Conservation (phyloP, 148 eudicot genomes). For the Heliamphora exappendiculata region DNA sequence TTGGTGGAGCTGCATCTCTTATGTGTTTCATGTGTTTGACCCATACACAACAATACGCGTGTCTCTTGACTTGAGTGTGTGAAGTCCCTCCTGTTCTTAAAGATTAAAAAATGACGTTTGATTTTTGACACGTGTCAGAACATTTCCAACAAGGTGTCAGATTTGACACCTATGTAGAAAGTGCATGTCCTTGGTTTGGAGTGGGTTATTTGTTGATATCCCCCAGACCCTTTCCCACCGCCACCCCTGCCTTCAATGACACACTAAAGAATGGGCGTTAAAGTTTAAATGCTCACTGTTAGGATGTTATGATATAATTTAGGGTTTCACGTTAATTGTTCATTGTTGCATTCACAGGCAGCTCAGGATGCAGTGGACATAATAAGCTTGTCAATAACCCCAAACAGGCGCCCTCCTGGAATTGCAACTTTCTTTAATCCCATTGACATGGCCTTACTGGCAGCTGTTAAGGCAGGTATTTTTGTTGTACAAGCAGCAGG, state of each 20-base stretch:
- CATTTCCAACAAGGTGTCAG: background rate
- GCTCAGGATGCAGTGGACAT: slow-evolving; percentile 98
- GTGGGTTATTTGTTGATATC: background rate
- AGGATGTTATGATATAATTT: background rate
- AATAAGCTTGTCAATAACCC: slow-evolving; percentile 94
- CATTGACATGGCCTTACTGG: slow-evolving; percentile 90
- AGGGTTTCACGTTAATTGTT: background rate
- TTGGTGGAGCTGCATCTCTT: too few species aligned
- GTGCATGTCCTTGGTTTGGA: background rate
- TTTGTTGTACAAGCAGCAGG: slow-evolving; percentile 99
- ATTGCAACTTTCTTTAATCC: slow-evolving; percentile 95
- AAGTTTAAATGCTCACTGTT: background rate
- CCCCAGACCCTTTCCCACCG: background rate
- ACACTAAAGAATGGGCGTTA: background rate
- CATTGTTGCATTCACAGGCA: slow-evolving; percentile 49
- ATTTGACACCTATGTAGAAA: background rate
- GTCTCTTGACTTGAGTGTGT: background rate
- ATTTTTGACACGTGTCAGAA: background rate
- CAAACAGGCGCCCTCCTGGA: slow-evolving; percentile 98
- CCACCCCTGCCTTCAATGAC: too few species aligned
- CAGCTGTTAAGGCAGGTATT: slow-evolving; percentile 82
- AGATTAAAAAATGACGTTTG: background rate
- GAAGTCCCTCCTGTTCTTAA: background rate
- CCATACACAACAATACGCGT: background rate
- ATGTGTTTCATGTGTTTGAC: background rate